A percentile compares a stretch with the other conserved stretches of the same genome.
Conservation (phyloP, 805 yeast genomes). For the Grigorovia jiainica region DNA sequence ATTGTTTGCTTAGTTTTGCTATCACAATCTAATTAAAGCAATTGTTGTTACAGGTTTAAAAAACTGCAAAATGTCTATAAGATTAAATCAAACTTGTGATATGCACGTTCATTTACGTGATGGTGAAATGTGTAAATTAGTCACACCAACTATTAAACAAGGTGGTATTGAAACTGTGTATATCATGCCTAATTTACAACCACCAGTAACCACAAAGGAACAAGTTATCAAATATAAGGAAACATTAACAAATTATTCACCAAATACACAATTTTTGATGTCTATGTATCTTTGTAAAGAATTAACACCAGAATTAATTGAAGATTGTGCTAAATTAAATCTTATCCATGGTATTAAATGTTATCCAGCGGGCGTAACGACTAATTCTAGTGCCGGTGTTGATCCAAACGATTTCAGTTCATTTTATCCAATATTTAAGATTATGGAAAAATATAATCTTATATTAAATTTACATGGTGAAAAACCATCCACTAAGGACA, state of each 20-base stretch:
- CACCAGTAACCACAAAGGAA: conserved; percentile 77
- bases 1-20: not conserved
- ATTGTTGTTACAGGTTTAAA: not conserved
- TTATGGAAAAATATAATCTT: conserved; percentile 69
- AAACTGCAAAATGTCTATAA: not conserved
- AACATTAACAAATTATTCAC: conserved; percentile 54
- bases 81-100: conserved; percentile 68
- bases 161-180: conserved; percentile 92
- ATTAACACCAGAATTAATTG: conserved; percentile 78
- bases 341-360: conserved; percentile 85
- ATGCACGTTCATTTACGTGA: conserved; percentile 95
- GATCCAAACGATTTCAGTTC: conserved; percentile 84
- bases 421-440: conserved; percentile 84
- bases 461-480: conserved; percentile 93
- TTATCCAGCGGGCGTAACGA: conserved; percentile 99
- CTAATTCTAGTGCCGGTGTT: conserved; percentile 87
- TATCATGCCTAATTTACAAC: conserved; percentile 92
- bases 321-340: conserved; percentile 60
- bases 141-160: conserved; percentile 78
- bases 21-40: too few species aligned
- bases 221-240: conserved; percentile 62
- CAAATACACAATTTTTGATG: conserved; percentile 84
- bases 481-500: conserved; percentile 58
- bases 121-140: conserved; percentile 84
- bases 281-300: conserved; percentile 72